Percentiles rank a stretch among this genome's conserved stretches.
Evolutionary conservation across 2,329 filamentous ascomycete species (phyloP).

Genomic region (Aspergillus sclerotialis): DNA sequence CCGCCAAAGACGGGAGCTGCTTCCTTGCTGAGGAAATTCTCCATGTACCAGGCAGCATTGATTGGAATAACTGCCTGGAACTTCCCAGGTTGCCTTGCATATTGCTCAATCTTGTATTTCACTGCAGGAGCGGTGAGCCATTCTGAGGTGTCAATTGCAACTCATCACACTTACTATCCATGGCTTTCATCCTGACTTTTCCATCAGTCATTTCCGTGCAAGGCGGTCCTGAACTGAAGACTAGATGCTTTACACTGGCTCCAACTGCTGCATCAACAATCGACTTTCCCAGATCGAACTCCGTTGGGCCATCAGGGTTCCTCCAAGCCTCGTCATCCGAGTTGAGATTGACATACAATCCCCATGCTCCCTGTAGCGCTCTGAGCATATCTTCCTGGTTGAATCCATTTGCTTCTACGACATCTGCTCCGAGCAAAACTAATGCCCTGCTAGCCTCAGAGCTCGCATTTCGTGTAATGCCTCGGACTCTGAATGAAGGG

Average conservation of each 20-base stretch:
- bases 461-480: conserved; percentile 18
- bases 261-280: conserved; percentile 28
- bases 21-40: conserved; percentile 34
- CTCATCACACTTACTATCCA: conserved; percentile 23
- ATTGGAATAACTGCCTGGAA: conserved; percentile 33
- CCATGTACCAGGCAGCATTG: conserved; percentile 38
- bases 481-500: conserved; percentile 16
- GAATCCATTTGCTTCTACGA: conserved; percentile 16
- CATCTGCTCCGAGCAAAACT: conserved; percentile 13
- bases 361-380: conserved; percentile 16
- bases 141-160: conserved; percentile 1
- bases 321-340: conserved; percentile 11
- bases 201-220: conserved; percentile 28
- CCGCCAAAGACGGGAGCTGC: conserved; percentile 33
- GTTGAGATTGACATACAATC: conserved; percentile 17
- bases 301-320: conserved; percentile 16
- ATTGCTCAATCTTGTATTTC: conserved; percentile 33
- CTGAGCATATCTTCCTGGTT: conserved; percentile 11
- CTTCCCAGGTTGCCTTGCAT: conserved; percentile 22
- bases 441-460: conserved; percentile 15
- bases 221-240: conserved; percentile 30
- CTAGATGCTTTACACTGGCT: conserved; percentile 29
- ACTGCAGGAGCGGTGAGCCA: conserved; percentile 1
- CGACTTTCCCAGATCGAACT: conserved; percentile 29
- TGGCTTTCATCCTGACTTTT: conserved; percentile 21